phyloP scores from a whole-genome alignment of 2,329 filamentous ascomycete genomes.

The Hypomyces rosellus region DNA sequence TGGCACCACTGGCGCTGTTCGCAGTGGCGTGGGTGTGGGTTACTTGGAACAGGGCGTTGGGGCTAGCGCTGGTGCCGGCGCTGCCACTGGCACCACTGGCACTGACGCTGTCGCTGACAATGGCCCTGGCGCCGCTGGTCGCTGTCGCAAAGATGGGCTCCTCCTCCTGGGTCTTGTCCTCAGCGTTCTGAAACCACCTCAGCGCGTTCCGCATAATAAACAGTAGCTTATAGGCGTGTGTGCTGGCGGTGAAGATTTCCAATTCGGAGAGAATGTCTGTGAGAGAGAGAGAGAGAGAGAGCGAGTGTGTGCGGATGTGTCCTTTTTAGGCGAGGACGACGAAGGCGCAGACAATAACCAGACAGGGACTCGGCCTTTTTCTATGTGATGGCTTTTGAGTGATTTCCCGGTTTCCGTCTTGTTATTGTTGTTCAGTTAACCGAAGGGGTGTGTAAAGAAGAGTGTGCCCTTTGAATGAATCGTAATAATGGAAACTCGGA shows the following conservation, averaged over 20 bases:
- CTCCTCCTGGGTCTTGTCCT: slow-evolving; percentile 14
- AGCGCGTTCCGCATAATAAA: slow-evolving; percentile 18
- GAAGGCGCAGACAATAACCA: not conserved
- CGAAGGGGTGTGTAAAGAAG: too few species aligned
- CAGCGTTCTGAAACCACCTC: slow-evolving; percentile 24
- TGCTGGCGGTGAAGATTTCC: too few species aligned
- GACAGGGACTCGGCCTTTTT: too few species aligned
- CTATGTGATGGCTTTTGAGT: too few species aligned
- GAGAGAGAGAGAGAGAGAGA: too few species aligned
- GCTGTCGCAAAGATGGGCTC: slow-evolving; percentile 6
- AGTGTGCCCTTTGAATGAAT: too few species aligned
- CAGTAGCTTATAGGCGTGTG: too few species aligned
- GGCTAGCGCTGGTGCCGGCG: slow-evolving; percentile 3
- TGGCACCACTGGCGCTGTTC: slow-evolving; percentile 1
- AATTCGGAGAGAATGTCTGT: too few species aligned
- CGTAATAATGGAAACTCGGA: too few species aligned
- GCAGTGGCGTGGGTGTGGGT: slow-evolving; percentile 7
- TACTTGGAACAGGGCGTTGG: not conserved
- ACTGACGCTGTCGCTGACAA: slow-evolving; percentile 7
- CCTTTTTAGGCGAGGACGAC: not conserved
- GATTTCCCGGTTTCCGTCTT: too few species aligned
- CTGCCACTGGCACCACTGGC: slow-evolving; percentile 3
- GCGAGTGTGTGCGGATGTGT: too few species aligned
- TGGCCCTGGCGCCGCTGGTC: slow-evolving; percentile 5
- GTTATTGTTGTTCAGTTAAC: too few species aligned